Conservation (phyloP, 129 eudicot genomes). For the Flaveria linearis region DNA sequence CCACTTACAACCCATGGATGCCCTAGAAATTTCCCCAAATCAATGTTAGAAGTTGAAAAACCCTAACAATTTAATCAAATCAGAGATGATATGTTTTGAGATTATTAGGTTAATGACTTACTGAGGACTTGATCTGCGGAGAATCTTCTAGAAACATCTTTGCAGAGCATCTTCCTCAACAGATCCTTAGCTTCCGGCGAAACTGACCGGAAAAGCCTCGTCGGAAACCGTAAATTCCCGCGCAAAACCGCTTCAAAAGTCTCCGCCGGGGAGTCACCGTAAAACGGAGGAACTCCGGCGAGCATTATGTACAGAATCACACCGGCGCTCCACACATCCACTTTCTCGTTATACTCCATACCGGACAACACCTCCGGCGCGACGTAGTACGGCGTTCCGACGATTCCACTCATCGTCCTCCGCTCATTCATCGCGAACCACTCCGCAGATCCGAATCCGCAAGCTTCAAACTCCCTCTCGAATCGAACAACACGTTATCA, state of each 20-base stretch:
- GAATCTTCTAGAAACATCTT: conserved; percentile 74
- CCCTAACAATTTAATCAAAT: neutral
- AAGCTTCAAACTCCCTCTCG: conserved; percentile 51
- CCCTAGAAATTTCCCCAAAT: conserved; percentile 42
- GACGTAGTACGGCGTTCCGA: conserved; percentile 94
- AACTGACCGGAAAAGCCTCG: conserved; percentile 57
- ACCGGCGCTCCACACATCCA: conserved; percentile 94
- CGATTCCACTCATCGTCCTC: conserved; percentile 65
- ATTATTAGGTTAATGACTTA: conserved; percentile 37
- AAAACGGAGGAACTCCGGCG: conserved; percentile 83
- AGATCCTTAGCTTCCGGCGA: conserved; percentile 83
- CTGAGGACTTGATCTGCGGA: conserved; percentile 87
- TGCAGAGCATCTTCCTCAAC: conserved; percentile 83
- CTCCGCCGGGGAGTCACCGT: conserved; percentile 65
- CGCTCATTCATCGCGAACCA: conserved; percentile 50
- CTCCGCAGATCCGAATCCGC: conserved; percentile 95
- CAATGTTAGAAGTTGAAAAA: neutral
- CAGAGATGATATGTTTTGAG: neutral
- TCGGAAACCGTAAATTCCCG: conserved; percentile 79
- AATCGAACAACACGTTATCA: conserved; percentile 48
- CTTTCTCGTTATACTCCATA: conserved; percentile 72
- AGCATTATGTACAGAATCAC: conserved; percentile 84
- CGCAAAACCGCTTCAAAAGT: conserved; percentile 72
- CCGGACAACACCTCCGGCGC: conserved; percentile 91
- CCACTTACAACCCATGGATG: conserved; percentile 81